Percentiles rank a stretch among this genome's conserved stretches.
phyloP scores from a whole-genome alignment of 2,329 filamentous ascomycete genomes.

The Fusarium albidum region DNA sequence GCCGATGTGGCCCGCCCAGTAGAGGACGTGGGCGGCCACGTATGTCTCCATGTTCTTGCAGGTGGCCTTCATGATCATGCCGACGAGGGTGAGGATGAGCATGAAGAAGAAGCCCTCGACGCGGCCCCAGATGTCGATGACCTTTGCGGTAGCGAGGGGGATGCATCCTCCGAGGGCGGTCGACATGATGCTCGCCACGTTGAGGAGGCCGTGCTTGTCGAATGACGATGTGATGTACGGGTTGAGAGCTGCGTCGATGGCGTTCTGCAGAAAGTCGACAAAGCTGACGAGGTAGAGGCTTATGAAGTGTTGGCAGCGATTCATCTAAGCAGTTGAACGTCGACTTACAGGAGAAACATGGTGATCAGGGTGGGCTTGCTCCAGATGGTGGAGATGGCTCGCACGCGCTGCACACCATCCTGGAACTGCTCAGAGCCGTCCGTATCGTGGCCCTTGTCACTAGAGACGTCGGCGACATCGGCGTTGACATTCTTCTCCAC shows the following conservation, averaged over 20 bases:
- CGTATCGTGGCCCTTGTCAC: constrained; percentile 12
- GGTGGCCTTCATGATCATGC: constrained; percentile 70
- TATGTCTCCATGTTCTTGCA: constrained; percentile 66
- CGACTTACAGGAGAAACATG: constrained; percentile 51
- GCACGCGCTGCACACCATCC: constrained; percentile 47
- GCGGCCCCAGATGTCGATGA: constrained; percentile 59
- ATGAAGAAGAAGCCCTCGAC: constrained; percentile 54
- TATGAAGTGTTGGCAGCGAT: background rate
- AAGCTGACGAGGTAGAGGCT: constrained; percentile 52
- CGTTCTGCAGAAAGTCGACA: constrained; percentile 46
- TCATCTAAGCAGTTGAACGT: too few relatives aligned
- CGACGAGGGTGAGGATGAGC: constrained; percentile 55
- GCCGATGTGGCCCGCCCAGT: constrained; percentile 63
- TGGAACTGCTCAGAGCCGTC: constrained; percentile 34
- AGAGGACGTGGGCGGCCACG: constrained; percentile 69
- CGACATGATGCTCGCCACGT: constrained; percentile 70
- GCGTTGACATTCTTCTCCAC: background rate
- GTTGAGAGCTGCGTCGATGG: constrained; percentile 58
- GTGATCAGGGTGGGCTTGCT: constrained; percentile 44
- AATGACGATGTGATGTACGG: constrained; percentile 74
- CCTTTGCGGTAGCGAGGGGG: constrained; percentile 54
- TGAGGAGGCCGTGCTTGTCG: constrained; percentile 69
- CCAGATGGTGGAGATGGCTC: constrained; percentile 51
- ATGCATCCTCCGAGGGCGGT: constrained; percentile 50
- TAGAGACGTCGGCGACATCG: background rate